These are phyloP conservation scores for Galerina sulciceps DNA, from an alignment of 768 basidiomycete genomes.

Conservation along the genomic window DNA sequence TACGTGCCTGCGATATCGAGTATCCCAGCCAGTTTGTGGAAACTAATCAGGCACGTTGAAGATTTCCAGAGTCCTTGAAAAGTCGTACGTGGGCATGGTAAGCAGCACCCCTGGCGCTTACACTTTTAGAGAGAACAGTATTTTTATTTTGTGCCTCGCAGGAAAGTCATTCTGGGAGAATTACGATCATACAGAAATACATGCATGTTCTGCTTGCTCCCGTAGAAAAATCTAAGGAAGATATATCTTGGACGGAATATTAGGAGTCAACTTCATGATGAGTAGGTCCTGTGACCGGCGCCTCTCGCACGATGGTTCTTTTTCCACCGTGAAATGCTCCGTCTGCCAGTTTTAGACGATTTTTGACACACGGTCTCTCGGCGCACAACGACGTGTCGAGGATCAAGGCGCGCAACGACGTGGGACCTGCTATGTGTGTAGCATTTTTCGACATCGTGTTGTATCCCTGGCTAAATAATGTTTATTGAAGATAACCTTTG, in stretches of 20 bases:
- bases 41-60: constrained; percentile 10
- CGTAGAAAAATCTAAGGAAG: background rate
- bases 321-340: constrained; percentile 17
- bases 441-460: background rate
- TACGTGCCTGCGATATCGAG: constrained; percentile 63
- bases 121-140: background rate
- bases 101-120: constrained; percentile 6
- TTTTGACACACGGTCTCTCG: constrained; percentile 20
- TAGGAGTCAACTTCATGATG: constrained; percentile 8
- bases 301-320: constrained; percentile 14
- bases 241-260: constrained; percentile 3
- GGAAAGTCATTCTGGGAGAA: constrained; percentile 1
- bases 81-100: constrained; percentile 15
- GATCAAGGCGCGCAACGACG: constrained; percentile 28
- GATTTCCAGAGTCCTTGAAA: background rate
- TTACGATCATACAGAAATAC: background rate
- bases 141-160: constrained; percentile 6
- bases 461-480: constrained; percentile 16
- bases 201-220: background rate
- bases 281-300: constrained; percentile 15
- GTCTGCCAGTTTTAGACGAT: constrained; percentile 17
- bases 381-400: constrained; percentile 16
- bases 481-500: constrained; percentile 4
- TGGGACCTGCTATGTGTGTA: constrained; percentile 30
- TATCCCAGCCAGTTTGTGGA: constrained; percentile 40